A percentile compares a stretch with the other conserved stretches of the same genome.
Conservation (phyloP, 129 eudicot species). For the Helichrysum umbraculigerum region DNA sequence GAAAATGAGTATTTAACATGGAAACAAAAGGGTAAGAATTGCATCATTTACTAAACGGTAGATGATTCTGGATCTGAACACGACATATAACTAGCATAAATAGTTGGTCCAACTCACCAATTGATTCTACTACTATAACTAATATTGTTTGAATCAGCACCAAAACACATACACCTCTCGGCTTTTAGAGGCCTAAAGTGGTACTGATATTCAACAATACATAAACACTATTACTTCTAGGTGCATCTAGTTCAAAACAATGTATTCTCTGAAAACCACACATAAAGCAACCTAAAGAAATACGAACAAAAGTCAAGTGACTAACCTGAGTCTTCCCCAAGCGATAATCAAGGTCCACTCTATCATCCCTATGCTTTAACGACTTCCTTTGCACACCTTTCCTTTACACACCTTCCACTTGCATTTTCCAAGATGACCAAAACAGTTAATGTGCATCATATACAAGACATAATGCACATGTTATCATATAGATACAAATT, state of each 20-base stretch:
- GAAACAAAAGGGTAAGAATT: not conserved
- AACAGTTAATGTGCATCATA: not conserved
- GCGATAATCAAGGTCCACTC: slow-evolving; percentile 92
- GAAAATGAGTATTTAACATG: not conserved
- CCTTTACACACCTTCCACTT: too few species aligned
- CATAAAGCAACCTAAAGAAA: not conserved
- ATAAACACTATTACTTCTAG: not conserved
- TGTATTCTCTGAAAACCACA: not conserved
- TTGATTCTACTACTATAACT: not conserved
- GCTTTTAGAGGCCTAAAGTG: slow-evolving; percentile 6
- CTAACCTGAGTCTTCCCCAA: slow-evolving; percentile 97
- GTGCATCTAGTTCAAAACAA: not conserved
- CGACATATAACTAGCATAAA: not conserved
- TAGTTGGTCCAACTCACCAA: not conserved
- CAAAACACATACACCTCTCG: not conserved
- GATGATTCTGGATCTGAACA: not conserved
- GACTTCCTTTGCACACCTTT: slow-evolving; percentile 85
- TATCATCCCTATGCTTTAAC: slow-evolving; percentile 88
- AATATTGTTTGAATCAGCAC: not conserved
- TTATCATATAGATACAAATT: too few species aligned
- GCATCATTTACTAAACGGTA: slow-evolving; percentile 15
- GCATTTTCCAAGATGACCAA: too few species aligned
- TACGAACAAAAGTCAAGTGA: not conserved
- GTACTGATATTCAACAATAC: not conserved
- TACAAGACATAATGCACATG: not conserved